Evolutionary conservation across 176 grass and related monocot species (phyloP).

Genomic region (Cymbopogon citratus): DNA sequence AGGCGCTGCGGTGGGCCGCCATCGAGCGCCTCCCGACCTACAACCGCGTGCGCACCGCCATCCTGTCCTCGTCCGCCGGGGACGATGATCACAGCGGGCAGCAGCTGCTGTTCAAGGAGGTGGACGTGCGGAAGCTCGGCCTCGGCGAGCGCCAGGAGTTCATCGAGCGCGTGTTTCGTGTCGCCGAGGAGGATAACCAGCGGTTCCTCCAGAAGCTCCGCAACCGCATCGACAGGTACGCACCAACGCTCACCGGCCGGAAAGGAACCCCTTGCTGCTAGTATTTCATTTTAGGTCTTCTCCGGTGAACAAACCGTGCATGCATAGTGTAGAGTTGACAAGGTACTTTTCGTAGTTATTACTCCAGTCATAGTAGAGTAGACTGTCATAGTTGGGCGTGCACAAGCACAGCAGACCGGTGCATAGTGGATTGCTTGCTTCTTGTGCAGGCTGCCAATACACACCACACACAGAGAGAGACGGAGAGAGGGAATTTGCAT

Average conservation of each 20-base stretch:
- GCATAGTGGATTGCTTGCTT: background rate
- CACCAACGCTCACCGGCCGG: background rate
- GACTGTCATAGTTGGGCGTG: no score
- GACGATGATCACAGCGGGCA: background rate
- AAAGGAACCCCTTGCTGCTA: no score
- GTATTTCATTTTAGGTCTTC: no score
- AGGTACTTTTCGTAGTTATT: background rate
- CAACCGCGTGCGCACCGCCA: conserved; percentile 72
- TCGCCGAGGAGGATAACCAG: conserved; percentile 96
- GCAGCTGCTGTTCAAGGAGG: conserved; percentile 53
- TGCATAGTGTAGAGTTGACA: background rate
- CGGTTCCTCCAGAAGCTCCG: conserved; percentile 76
- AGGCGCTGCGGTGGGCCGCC: conserved; percentile 87
- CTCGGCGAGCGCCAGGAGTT: conserved; percentile 76
- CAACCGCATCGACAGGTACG: conserved; percentile 68
- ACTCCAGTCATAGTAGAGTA: no score
- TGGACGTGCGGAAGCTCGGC: conserved; percentile 77
- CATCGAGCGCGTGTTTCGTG: conserved; percentile 86
- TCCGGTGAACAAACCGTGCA: no score
- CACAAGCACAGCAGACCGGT: no score
- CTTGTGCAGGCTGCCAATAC: background rate
- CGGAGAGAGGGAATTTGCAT: background rate
- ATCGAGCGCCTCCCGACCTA: conserved; percentile 83
- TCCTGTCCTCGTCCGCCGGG: conserved; percentile 35
- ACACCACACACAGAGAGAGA: no score